Conservation (phyloP, 73 alveolate species). For the Paramecium octaurelia region DNA sequence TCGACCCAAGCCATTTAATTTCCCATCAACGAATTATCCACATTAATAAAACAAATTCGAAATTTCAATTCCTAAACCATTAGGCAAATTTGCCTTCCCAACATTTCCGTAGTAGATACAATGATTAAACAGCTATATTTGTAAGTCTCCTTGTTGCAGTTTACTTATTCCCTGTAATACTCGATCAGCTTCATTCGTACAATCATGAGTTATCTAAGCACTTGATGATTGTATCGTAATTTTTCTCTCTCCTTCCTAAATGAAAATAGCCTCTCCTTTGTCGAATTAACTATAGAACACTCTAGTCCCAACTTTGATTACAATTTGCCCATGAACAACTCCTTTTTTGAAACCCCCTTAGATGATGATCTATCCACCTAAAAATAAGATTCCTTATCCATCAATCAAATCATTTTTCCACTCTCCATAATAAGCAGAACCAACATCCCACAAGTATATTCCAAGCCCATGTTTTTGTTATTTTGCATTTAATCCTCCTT, state of each 20-base stretch:
- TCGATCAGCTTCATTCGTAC: neutral
- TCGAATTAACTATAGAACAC: neutral
- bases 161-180: neutral
- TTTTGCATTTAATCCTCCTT: neutral
- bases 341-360: neutral
- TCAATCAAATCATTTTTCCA: slow-evolving; percentile 4
- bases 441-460: neutral
- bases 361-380: neutral
- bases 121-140: slow-evolving; percentile 1
- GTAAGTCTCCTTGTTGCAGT: neutral
- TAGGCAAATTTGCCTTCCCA: neutral
- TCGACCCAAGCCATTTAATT: neutral
- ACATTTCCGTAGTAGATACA: neutral
- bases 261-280: neutral
- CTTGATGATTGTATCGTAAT: neutral
- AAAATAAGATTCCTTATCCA: neutral
- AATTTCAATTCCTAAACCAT: neutral
- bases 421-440: slow-evolving; percentile 1
- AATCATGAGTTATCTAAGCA: neutral
- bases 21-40: neutral
- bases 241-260: neutral
- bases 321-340: neutral
- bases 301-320: neutral
- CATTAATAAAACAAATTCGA: neutral
- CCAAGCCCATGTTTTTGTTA: slow-evolving; percentile 4